These are phyloP conservation scores for Trypanosoma rangeli DNA, from an alignment of 208 protist genomes.

Conservation along the genomic window DNA sequence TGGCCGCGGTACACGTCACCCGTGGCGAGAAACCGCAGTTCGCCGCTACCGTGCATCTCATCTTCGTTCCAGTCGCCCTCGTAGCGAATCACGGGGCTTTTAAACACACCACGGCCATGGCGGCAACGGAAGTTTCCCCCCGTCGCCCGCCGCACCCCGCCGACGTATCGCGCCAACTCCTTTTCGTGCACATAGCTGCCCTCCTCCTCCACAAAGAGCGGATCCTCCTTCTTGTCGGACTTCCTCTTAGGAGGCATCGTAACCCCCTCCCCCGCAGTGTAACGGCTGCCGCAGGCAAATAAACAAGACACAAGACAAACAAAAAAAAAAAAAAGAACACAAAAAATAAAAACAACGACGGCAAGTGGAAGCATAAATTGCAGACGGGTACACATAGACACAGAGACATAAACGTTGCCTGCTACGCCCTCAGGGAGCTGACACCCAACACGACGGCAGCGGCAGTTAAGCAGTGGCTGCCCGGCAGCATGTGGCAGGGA, in stretches of 20 bases:
- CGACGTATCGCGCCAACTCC: conserved; percentile 57
- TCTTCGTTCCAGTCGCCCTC: conserved; percentile 83
- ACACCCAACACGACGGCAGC: background rate
- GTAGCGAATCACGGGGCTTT: conserved; percentile 71
- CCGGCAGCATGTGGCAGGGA: background rate
- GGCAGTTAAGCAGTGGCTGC: background rate
- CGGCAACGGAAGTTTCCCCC: conserved; percentile 39
- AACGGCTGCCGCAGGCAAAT: background rate
- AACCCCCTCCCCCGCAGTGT: background rate
- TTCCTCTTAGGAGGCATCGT: conserved; percentile 80
- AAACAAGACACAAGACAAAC: conserved; percentile 5
- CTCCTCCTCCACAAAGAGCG: conserved; percentile 67
- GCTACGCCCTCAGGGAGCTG: no score
- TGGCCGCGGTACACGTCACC: conserved; percentile 62
- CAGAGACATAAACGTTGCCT: no score
- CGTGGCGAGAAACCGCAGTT: conserved; percentile 46
- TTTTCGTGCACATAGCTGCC: conserved; percentile 72
- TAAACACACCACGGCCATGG: conserved; percentile 74
- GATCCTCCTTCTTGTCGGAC: conserved; percentile 73
- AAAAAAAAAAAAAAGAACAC: background rate
- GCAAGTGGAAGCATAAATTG: background rate
- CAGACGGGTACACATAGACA: background rate
- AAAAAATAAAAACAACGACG: conserved; percentile 1
- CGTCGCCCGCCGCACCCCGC: conserved; percentile 53
- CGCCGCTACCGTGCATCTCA: conserved; percentile 78